Percentiles rank a stretch among this genome's conserved stretches.
phyloP scores from a whole-genome alignment of 495 filamentous ascomycete genomes.

The Lentithecium fluviatile region DNA sequence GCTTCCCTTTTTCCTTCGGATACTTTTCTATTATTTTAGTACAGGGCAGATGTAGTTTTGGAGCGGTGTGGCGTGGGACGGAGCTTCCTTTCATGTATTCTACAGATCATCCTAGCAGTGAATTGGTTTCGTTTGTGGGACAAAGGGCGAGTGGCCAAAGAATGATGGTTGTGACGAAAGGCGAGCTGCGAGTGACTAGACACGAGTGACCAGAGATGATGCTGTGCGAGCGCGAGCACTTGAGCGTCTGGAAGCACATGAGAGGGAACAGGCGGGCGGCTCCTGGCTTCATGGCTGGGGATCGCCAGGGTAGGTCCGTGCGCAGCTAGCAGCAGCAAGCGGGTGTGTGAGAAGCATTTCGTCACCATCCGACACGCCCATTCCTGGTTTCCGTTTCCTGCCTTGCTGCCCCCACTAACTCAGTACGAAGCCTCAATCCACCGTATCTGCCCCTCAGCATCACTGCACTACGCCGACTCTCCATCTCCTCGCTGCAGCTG shows the following conservation, averaged over 20 bases:
- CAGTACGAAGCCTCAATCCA: conserved; percentile 14
- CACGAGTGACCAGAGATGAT: too few relatives aligned
- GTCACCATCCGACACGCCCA: conserved; percentile 29
- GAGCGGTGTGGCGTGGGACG: conserved; percentile 6
- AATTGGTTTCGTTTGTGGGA: conserved; percentile 37
- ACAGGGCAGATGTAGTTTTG: conserved; percentile 30
- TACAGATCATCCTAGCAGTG: conserved; percentile 37
- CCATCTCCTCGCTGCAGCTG: background rate
- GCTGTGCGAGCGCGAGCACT: too few relatives aligned
- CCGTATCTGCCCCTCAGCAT: background rate
- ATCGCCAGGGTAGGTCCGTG: conserved; percentile 5
- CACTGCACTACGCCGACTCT: background rate
- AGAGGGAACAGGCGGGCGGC: too few relatives aligned
- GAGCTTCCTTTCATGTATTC: conserved; percentile 35
- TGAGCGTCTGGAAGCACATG: background rate
- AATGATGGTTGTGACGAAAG: too few relatives aligned
- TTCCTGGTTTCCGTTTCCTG: conserved; percentile 34
- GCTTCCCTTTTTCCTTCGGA: conserved; percentile 12
- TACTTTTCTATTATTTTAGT: conserved; percentile 24
- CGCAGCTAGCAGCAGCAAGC: conserved; percentile 10
- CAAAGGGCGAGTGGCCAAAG: background rate
- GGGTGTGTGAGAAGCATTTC: conserved; percentile 28
- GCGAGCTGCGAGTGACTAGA: too few relatives aligned
- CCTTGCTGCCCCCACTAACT: background rate
- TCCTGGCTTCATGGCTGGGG: background rate